Evolutionary conservation across 495 filamentous ascomycete genomes (phyloP).

Genomic region (Tuber microsphaerosporum): DNA sequence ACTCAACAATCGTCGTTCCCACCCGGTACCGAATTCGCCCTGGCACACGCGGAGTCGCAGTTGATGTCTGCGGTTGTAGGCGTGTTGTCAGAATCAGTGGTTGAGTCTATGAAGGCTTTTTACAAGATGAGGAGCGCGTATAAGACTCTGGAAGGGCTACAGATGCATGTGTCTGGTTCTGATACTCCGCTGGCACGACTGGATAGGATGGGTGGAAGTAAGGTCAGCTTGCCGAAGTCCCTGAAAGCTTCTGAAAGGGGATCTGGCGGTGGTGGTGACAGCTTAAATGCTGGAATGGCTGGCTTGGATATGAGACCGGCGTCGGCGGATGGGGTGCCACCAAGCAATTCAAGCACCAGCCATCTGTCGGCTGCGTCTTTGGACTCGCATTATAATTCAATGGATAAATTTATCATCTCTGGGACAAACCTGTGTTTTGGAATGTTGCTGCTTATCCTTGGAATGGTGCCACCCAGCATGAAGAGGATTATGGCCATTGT

Average conservation of each 20-base stretch:
- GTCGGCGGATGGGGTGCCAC: not conserved
- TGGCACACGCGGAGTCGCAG: slow-evolving; percentile 72
- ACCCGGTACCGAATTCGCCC: slow-evolving; percentile 73
- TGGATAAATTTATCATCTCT: slow-evolving; percentile 78
- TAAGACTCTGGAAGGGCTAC: slow-evolving; percentile 68
- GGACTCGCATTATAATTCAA: slow-evolving; percentile 4
- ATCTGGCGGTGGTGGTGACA: not conserved
- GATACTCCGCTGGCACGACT: slow-evolving; percentile 10
- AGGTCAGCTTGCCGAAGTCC: slow-evolving; percentile 24
- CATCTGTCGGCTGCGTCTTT: not conserved
- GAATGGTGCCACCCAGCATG: slow-evolving; percentile 86
- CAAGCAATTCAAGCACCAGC: not conserved
- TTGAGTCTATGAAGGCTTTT: slow-evolving; percentile 83
- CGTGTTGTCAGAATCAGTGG: slow-evolving; percentile 85
- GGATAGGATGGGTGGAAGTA: slow-evolving; percentile 20
- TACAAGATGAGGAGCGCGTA: slow-evolving; percentile 91
- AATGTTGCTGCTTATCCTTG: slow-evolving; percentile 72
- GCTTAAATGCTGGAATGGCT: slow-evolving; percentile 6
- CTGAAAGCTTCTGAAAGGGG: not conserved
- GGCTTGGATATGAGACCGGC: slow-evolving; percentile 19
- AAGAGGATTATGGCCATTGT: slow-evolving; percentile 75
- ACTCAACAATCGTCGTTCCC: slow-evolving; percentile 59
- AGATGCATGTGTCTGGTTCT: slow-evolving; percentile 27
- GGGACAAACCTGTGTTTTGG: slow-evolving; percentile 86
- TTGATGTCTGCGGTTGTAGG: slow-evolving; percentile 84